Evolutionary conservation across 768 basidiomycete species (phyloP).

Genomic region (Astraeus odoratus): DNA sequence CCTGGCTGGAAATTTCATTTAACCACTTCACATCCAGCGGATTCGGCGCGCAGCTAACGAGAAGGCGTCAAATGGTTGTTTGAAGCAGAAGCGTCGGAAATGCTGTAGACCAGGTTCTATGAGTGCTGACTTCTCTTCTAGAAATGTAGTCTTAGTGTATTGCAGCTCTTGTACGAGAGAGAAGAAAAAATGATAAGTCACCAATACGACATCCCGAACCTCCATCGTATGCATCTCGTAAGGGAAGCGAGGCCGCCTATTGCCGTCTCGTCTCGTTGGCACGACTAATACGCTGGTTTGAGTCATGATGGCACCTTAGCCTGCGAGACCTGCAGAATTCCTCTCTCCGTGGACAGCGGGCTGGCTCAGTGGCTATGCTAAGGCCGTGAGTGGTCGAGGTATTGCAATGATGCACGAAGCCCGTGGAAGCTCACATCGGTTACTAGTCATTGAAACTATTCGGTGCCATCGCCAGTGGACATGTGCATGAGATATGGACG

Average conservation of each 20-base stretch:
- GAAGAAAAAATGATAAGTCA: neutral
- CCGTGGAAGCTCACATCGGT: neutral
- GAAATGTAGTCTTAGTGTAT: neutral
- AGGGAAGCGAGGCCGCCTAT: neutral
- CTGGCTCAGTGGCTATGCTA: neutral
- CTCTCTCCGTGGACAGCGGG: neutral
- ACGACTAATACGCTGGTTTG: too few relatives aligned
- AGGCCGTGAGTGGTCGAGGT: too few relatives aligned
- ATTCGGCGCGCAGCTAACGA: constrained; percentile 16
- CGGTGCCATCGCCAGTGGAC: neutral
- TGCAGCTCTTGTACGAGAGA: neutral
- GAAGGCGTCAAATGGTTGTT: neutral
- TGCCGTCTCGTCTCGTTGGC: neutral
- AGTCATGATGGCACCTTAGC: neutral
- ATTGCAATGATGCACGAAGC: too few relatives aligned
- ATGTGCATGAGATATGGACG: neutral
- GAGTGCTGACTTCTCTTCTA: neutral
- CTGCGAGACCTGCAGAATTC: neutral
- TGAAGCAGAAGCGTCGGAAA: neutral
- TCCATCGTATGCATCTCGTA: neutral
- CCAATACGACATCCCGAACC: neutral
- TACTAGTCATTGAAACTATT: neutral
- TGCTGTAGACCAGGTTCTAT: neutral
- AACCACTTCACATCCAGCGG: constrained; percentile 27
- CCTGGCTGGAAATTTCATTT: constrained; percentile 31